Evolutionary conservation across 2,329 filamentous ascomycete species (phyloP).

Genomic region (Neofusicoccum cordaticola): DNA sequence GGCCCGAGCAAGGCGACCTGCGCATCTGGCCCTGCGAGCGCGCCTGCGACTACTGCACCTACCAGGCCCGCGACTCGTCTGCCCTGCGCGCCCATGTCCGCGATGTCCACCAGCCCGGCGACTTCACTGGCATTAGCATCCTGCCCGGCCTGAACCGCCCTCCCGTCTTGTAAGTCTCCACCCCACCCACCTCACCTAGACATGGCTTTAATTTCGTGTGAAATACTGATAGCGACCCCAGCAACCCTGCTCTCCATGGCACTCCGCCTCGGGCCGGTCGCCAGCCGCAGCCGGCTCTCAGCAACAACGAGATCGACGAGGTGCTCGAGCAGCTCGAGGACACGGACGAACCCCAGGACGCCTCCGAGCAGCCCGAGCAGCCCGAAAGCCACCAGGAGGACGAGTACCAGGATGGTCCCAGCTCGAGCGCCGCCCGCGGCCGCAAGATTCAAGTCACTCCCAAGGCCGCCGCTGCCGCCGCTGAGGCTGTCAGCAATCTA

Average conservation of each 20-base stretch:
- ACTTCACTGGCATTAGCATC: slow-evolving; percentile 5
- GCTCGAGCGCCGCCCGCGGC: neutral
- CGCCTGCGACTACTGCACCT: slow-evolving; percentile 13
- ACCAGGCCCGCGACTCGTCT: slow-evolving; percentile 10
- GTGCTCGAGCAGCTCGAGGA: neutral
- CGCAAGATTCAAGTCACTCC: slow-evolving; percentile 9
- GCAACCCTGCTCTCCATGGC: slow-evolving; percentile 3
- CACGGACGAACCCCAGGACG: neutral
- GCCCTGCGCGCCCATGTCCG: slow-evolving; percentile 12
- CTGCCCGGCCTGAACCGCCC: neutral
- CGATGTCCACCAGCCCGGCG: slow-evolving; percentile 2
- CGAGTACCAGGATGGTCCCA: neutral
- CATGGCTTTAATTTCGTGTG: neutral
- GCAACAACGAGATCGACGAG: neutral
- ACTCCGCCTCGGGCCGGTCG: neutral
- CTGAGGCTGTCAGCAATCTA: neutral
- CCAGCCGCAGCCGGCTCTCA: neutral
- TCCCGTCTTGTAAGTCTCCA: slow-evolving; percentile 4
- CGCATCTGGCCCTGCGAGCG: slow-evolving; percentile 17
- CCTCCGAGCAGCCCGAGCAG: neutral
- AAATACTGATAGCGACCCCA: neutral
- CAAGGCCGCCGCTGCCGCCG: slow-evolving; percentile 9
- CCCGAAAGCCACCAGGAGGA: neutral
- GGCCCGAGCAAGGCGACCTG: slow-evolving; percentile 12
- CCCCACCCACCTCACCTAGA: neutral